A percentile compares a stretch with the other conserved stretches of the same genome.
These are phyloP conservation scores for Seminavis robusta DNA, from an alignment of 108 stramenopile species.

Conservation along the genomic window DNA sequence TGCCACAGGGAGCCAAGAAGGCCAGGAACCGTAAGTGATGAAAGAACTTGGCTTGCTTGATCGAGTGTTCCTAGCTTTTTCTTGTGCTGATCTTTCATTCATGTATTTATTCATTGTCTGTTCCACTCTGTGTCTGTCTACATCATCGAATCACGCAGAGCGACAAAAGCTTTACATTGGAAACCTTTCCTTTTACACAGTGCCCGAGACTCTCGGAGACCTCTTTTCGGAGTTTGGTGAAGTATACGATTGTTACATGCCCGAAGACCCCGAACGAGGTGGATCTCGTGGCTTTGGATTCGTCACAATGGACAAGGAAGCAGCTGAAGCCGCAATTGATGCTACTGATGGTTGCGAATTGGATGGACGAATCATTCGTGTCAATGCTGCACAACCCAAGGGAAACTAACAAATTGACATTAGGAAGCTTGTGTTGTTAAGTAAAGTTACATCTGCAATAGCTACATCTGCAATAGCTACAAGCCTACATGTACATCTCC, in stretches of 20 bases:
- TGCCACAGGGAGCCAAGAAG: slow-evolving; percentile 56
- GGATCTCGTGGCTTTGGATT: slow-evolving; percentile 85
- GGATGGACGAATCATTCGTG: slow-evolving; percentile 76
- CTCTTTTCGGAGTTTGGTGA: slow-evolving; percentile 70
- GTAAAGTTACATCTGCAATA: no score
- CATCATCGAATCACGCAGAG: not conserved
- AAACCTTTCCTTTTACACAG: slow-evolving; percentile 76
- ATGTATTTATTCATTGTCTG: not conserved
- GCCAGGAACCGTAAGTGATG: not conserved
- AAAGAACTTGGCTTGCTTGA: no score
- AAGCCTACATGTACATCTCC: no score
- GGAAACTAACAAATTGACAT: not conserved
- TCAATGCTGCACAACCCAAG: slow-evolving; percentile 59
- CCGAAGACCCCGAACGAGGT: slow-evolving; percentile 61
- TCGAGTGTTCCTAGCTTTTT: not conserved
- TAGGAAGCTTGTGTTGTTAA: no score
- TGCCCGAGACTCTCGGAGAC: slow-evolving; percentile 45
- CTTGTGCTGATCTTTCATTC: not conserved
- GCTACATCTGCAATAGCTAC: no score
- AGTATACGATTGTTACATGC: slow-evolving; percentile 76
- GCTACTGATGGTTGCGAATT: slow-evolving; percentile 79
- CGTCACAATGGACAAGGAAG: slow-evolving; percentile 72
- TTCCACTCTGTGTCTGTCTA: not conserved
- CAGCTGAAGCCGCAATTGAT: slow-evolving; percentile 60
- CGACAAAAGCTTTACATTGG: slow-evolving; percentile 74